These are phyloP conservation scores for Mycocentrospora acerina DNA, from an alignment of 2,329 filamentous ascomycete species.

Conservation along the genomic window DNA sequence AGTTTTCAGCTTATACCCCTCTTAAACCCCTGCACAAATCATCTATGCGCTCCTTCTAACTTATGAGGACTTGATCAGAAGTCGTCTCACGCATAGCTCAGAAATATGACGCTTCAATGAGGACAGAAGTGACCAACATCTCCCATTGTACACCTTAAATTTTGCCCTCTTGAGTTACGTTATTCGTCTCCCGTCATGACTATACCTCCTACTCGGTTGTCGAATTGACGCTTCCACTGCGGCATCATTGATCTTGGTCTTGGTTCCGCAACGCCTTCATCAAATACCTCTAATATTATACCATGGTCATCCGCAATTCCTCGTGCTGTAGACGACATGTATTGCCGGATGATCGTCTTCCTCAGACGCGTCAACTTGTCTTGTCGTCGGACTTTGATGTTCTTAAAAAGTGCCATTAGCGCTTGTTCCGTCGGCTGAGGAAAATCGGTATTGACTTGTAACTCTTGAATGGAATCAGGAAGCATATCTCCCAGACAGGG, in stretches of 20 bases:
- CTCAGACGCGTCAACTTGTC: slow-evolving; percentile 21
- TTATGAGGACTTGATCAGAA: too few species aligned
- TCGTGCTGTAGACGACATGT: slow-evolving; percentile 17
- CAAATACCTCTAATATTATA: slow-evolving; percentile 26
- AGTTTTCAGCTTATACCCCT: too few species aligned
- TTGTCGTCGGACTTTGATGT: slow-evolving; percentile 24
- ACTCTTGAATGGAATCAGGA: slow-evolving; percentile 26
- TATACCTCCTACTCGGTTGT: slow-evolving; percentile 22
- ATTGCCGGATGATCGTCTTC: slow-evolving; percentile 28
- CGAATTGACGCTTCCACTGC: slow-evolving; percentile 35
- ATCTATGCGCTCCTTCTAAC: too few species aligned
- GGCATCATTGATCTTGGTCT: slow-evolving; percentile 32
- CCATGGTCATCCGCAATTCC: slow-evolving; percentile 16
- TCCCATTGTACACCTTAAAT: too few species aligned
- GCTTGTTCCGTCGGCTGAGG: slow-evolving; percentile 23
- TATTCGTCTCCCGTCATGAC: slow-evolving; percentile 11
- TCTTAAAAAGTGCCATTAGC: slow-evolving; percentile 30
- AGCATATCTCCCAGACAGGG: slow-evolving; percentile 40
- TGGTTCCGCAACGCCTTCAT: slow-evolving; percentile 9
- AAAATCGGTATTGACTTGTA: slow-evolving; percentile 34
- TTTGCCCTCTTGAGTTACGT: too few species aligned
- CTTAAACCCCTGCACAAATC: too few species aligned
- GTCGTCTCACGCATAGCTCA: too few species aligned
- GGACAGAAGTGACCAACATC: too few species aligned
- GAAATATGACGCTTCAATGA: too few species aligned